phyloP scores from a whole-genome alignment of 208 protist genomes.

The Leishmania amazonensis region DNA sequence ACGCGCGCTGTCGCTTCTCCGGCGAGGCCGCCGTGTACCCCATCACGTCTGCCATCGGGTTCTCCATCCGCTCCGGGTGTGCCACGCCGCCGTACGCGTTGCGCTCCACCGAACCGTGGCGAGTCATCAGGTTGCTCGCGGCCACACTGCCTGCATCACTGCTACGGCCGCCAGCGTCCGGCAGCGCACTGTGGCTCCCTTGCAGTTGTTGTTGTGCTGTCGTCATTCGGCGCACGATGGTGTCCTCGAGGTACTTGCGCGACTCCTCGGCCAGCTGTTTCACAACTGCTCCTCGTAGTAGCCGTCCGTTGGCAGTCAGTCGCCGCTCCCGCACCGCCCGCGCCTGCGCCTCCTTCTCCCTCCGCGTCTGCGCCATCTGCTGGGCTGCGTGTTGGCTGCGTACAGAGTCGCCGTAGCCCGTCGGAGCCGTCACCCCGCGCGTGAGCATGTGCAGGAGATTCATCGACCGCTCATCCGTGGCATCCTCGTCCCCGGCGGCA shows the following conservation, averaged over 20 bases:
- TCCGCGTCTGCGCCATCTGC: slow-evolving; percentile 30
- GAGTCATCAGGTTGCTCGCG: neutral
- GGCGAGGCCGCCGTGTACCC: slow-evolving; percentile 4
- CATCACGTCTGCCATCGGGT: slow-evolving; percentile 8
- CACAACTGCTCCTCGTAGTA: slow-evolving; percentile 49
- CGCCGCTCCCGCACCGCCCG: slow-evolving; percentile 26
- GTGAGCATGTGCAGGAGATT: slow-evolving; percentile 75
- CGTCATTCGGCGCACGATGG: slow-evolving; percentile 69
- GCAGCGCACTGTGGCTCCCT: neutral
- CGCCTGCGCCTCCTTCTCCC: slow-evolving; percentile 8
- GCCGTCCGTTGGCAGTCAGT: slow-evolving; percentile 32
- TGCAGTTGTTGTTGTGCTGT: slow-evolving; percentile 32
- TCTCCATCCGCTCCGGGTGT: slow-evolving; percentile 12
- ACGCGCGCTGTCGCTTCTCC: slow-evolving; percentile 3
- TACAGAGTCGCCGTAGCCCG: slow-evolving; percentile 61
- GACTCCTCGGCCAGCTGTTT: slow-evolving; percentile 70
- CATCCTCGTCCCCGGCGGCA: slow-evolving; percentile 6
- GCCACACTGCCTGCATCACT: neutral
- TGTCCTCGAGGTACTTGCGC: slow-evolving; percentile 68
- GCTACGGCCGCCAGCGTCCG: neutral
- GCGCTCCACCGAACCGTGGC: neutral
- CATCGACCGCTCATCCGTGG: slow-evolving; percentile 31
- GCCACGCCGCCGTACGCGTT: slow-evolving; percentile 18
- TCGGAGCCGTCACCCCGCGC: slow-evolving; percentile 52
- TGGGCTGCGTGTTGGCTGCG: slow-evolving; percentile 38